phyloP scores from a whole-genome alignment of 2,329 filamentous ascomycete species.

The Hirsutella thompsonii region DNA sequence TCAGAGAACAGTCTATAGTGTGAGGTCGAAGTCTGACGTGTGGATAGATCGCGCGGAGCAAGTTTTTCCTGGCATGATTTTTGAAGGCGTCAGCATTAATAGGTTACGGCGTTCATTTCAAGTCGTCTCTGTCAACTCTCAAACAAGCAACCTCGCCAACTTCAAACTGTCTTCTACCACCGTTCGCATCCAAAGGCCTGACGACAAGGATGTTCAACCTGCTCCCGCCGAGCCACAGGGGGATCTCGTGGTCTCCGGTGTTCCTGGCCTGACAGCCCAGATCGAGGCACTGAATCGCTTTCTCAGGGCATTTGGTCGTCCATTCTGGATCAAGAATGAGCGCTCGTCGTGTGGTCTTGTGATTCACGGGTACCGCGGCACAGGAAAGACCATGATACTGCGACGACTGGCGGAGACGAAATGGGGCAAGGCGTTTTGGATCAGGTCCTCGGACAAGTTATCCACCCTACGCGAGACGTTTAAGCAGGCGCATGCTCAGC shows the following conservation, averaged over 20 bases:
- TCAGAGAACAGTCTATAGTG: background rate
- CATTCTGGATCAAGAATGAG: slow-evolving; percentile 16
- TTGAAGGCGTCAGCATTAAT: slow-evolving; percentile 42
- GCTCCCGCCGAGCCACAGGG: slow-evolving; percentile 9
- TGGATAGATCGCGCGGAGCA: slow-evolving; percentile 47
- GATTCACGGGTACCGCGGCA: slow-evolving; percentile 71
- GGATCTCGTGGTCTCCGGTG: slow-evolving; percentile 33
- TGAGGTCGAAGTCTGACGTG: too few relatives aligned
- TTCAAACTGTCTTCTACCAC: slow-evolving; percentile 24
- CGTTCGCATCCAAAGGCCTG: slow-evolving; percentile 23
- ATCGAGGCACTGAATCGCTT: slow-evolving; percentile 54
- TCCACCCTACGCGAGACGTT: slow-evolving; percentile 54
- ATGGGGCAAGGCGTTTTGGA: slow-evolving; percentile 57
- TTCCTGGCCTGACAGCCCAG: slow-evolving; percentile 57
- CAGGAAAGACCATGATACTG: slow-evolving; percentile 70
- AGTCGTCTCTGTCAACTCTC: slow-evolving; percentile 40
- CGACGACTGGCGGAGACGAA: slow-evolving; percentile 50
- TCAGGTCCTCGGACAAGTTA: slow-evolving; percentile 43
- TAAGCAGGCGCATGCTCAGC: slow-evolving; percentile 50
- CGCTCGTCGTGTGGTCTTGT: slow-evolving; percentile 46
- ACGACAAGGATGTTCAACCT: slow-evolving; percentile 9
- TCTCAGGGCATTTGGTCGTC: slow-evolving; percentile 40
- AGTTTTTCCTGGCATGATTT: slow-evolving; percentile 55
- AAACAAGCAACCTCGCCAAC: slow-evolving; percentile 28
- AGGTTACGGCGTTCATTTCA: slow-evolving; percentile 34